Evolutionary conservation across 305 asterid genomes (phyloP).

Genomic region (Rubia occidens): DNA sequence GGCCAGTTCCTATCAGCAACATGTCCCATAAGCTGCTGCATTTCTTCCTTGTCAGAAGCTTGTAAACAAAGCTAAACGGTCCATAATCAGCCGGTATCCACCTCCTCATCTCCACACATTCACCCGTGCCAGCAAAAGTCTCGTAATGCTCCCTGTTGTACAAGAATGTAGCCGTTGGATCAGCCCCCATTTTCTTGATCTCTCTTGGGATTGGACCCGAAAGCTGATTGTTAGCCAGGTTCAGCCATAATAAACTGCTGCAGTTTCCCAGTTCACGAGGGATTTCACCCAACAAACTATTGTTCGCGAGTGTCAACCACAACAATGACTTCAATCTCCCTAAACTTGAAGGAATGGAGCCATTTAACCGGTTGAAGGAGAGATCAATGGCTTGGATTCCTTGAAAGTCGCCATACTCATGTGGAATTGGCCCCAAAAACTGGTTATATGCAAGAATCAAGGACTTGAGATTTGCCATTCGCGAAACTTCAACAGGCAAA

Average conservation of each 20-base stretch:
- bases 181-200: constrained; percentile 48
- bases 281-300: constrained; percentile 50
- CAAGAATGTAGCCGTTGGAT: constrained; percentile 50
- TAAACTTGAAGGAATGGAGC: constrained; percentile 54
- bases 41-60: constrained; percentile 60
- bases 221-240: constrained; percentile 61
- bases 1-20: constrained; percentile 66
- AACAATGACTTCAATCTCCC: constrained; percentile 61
- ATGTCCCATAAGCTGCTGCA: constrained; percentile 62
- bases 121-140: constrained; percentile 72
- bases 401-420: constrained; percentile 48
- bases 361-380: constrained; percentile 52
- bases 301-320: constrained; percentile 91
- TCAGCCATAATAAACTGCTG: constrained; percentile 78
- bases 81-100: constrained; percentile 97
- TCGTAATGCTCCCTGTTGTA: constrained; percentile 32
- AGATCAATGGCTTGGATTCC: constrained; percentile 80
- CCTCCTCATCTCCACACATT: constrained; percentile 69
- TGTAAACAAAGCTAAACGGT: constrained; percentile 72
- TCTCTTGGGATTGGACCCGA: constrained; percentile 49
- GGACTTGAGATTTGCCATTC: constrained; percentile 46
- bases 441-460: constrained; percentile 64
- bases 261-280: constrained; percentile 76
- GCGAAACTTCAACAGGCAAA: constrained; percentile 50
- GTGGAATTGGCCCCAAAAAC: constrained; percentile 68